Percentiles rank a stretch among this genome's conserved stretches.
Evolutionary conservation across 331 rosid species (phyloP).

Genomic region (Cucumis variabilis): DNA sequence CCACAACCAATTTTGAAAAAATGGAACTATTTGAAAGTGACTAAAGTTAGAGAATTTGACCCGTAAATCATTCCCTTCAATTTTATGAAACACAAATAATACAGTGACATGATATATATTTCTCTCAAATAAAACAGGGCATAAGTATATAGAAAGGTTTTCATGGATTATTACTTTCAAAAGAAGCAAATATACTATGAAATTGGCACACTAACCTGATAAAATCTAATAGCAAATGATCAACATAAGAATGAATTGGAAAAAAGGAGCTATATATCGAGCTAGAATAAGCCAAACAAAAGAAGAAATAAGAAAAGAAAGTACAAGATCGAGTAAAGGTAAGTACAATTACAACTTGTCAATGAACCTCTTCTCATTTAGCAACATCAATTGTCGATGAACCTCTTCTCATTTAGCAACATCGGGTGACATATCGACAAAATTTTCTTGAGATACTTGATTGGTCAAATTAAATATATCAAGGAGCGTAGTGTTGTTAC

Average conservation of each 20-base stretch:
- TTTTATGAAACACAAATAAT: neutral
- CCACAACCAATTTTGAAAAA: slow-evolving; percentile 20
- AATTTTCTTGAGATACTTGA: neutral
- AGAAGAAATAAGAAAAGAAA: neutral
- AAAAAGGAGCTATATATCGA: too few relatives aligned
- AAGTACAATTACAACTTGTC: neutral
- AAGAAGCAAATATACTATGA: neutral
- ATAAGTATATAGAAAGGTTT: too few relatives aligned
- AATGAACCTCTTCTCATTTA: neutral
- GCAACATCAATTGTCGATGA: neutral
- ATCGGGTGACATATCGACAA: neutral
- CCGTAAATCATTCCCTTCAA: neutral
- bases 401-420: neutral
- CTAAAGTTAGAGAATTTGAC: neutral
- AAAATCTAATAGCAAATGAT: neutral
- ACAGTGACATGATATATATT: too few relatives aligned
- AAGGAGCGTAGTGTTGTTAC: neutral
- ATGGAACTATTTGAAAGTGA: neutral
- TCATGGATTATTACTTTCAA: neutral
- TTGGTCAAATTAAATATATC: neutral
- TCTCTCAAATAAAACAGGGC: too few relatives aligned
- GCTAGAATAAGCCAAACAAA: neutral
- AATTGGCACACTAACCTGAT: neutral
- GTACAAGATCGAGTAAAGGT: neutral
- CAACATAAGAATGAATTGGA: neutral